Evolutionary conservation across 1,139 yeast genomes (phyloP).

Genomic region (Diutina rugosa): DNA sequence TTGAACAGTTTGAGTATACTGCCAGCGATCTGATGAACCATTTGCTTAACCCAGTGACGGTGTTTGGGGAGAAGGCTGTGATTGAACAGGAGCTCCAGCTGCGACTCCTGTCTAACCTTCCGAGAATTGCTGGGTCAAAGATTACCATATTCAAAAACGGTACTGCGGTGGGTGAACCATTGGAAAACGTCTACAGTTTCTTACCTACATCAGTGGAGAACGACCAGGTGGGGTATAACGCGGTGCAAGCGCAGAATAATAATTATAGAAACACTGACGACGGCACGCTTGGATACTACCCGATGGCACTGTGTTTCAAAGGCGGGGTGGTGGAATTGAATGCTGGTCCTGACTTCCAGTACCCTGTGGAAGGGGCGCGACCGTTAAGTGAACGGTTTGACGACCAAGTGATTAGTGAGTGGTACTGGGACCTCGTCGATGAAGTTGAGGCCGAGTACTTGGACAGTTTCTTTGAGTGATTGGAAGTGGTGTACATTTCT

Average conservation of each 20-base stretch:
- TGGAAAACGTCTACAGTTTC: constrained; percentile 60
- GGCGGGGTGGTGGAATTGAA: constrained; percentile 66
- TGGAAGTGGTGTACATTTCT: constrained; percentile 5
- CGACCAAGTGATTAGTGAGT: constrained; percentile 68
- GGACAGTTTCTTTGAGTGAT: constrained; percentile 24
- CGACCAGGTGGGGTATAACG: constrained; percentile 16
- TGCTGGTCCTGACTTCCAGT: constrained; percentile 54
- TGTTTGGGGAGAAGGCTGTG: constrained; percentile 52
- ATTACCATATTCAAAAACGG: constrained; percentile 75
- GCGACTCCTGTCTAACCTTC: constrained; percentile 12
- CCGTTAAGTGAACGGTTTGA: constrained; percentile 52
- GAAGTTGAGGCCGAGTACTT: constrained; percentile 64
- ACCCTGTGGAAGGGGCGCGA: constrained; percentile 27
- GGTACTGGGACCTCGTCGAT: constrained; percentile 73
- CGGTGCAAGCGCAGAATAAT: constrained; percentile 35
- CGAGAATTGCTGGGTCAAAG: constrained; percentile 41
- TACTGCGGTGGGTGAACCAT: constrained; percentile 45
- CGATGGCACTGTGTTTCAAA: constrained; percentile 73
- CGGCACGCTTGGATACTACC: constrained; percentile 81
- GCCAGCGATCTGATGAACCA: constrained; percentile 69
- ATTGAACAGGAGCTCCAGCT: constrained; percentile 16
- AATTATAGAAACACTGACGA: constrained; percentile 51
- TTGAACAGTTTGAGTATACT: constrained; percentile 79
- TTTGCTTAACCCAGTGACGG: constrained; percentile 57
- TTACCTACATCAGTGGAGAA: constrained; percentile 38